A percentile compares a stretch with the other conserved stretches of the same genome.
Evolutionary conservation across 805 yeast genomes (phyloP).

Genomic region (Schizosaccharomyces lindneri): DNA sequence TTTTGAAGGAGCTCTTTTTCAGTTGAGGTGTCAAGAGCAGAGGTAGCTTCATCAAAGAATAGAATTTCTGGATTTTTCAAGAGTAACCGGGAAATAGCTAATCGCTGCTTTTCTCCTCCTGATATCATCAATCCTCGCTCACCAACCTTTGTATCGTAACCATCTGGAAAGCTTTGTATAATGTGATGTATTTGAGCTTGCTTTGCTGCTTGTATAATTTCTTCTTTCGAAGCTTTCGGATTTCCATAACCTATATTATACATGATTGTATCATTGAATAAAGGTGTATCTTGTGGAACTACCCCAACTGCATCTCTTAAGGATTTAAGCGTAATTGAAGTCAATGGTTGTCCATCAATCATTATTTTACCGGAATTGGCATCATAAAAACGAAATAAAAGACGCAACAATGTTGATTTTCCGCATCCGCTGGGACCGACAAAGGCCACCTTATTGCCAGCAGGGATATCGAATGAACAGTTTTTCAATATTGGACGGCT

Average conservation of each 20-base stretch:
- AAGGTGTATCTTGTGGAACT: constrained; percentile 76
- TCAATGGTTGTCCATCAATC: constrained; percentile 40
- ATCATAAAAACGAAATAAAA: constrained; percentile 63
- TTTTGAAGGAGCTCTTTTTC: constrained; percentile 65
- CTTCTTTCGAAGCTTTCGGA: constrained; percentile 30
- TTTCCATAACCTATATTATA: constrained; percentile 62
- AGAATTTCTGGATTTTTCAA: constrained; percentile 70
- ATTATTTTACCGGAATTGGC: constrained; percentile 37
- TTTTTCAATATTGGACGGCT: constrained; percentile 30
- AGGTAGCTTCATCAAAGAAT: constrained; percentile 78
- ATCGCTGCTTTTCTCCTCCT: constrained; percentile 94
- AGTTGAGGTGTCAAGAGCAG: constrained; percentile 83
- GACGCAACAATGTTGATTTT: constrained; percentile 62
- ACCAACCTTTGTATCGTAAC: constrained; percentile 34
- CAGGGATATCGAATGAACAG: constrained; percentile 32
- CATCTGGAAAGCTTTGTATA: constrained; percentile 21
- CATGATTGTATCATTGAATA: constrained; percentile 60
- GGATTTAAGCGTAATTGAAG: constrained; percentile 39
- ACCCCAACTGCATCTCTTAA: constrained; percentile 54
- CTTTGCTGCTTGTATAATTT: constrained; percentile 35
- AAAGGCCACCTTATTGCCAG: constrained; percentile 74
- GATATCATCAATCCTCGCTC: constrained; percentile 87
- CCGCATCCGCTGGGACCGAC: constrained; percentile 96
- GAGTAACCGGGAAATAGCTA: constrained; percentile 79
- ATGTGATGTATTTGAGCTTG: constrained; percentile 26